Evolutionary conservation across 139 green algal genomes (phyloP).

Genomic region (Picochlorum sp.): DNA sequence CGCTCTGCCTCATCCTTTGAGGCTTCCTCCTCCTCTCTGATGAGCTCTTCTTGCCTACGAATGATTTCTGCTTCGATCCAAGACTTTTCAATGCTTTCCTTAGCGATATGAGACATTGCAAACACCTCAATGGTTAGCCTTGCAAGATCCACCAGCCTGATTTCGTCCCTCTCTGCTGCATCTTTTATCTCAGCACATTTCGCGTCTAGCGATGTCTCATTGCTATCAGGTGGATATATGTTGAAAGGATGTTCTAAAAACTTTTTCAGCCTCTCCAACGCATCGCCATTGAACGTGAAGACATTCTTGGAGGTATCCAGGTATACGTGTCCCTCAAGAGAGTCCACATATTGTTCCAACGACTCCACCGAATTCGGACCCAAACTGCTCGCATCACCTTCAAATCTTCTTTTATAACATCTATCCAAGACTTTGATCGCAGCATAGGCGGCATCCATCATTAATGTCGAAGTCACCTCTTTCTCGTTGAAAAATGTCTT

Average conservation of each 20-base stretch:
- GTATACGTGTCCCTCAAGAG: conserved; percentile 13
- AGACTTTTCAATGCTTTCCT: conserved; percentile 65
- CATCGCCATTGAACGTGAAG: conserved; percentile 31
- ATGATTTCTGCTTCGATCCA: conserved; percentile 78
- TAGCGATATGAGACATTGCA: conserved; percentile 71
- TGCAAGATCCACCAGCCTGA: conserved; percentile 82
- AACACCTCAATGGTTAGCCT: conserved; percentile 85
- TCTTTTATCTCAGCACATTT: conserved; percentile 34
- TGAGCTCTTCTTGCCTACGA: conserved; percentile 78
- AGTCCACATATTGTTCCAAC: neutral
- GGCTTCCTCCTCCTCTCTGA: conserved; percentile 82
- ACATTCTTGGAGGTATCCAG: conserved; percentile 22
- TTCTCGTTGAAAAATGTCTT: conserved; percentile 99
- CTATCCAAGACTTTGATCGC: conserved; percentile 78
- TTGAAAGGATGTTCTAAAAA: conserved; percentile 15
- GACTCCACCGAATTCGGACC: neutral
- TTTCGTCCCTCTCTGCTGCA: conserved; percentile 81
- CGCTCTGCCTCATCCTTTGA: conserved; percentile 50
- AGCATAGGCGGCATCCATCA: conserved; percentile 94
- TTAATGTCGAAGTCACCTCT: conserved; percentile 95
- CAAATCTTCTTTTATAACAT: neutral
- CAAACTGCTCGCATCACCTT: too few relatives aligned
- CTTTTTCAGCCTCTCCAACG: conserved; percentile 19
- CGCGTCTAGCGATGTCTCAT: neutral
- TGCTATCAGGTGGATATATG: conserved; percentile 21